Evolutionary conservation across 129 eudicot genomes (phyloP), one percentile per base, ranked within the genome.

Genomic region (Pulicaria dysenterica): DNA sequence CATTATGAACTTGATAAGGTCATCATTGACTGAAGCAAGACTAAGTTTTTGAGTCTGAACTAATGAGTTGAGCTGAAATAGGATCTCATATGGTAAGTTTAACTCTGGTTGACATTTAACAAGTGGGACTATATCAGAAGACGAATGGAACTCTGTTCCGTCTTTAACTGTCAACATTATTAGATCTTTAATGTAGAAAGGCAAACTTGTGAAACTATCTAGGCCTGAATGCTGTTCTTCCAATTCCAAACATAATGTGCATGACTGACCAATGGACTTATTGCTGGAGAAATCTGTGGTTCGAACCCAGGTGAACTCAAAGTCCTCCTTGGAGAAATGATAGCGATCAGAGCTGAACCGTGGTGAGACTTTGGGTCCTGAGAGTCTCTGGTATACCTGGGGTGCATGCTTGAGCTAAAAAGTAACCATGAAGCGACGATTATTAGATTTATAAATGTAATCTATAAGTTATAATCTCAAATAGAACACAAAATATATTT

Each of bases 31-130:
- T 0, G 97, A 72, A 66, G 86, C 74, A 72, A 94, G 93, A 72
- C 97, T 88, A 44, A 90, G 50, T 67, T 94, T 94, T 41, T 87
- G 89, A 49, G 87, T 85, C 15, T 94, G 96, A 49, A 94, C 84
- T 15, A 94, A 95, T 13, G 99, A 90, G 55, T 94, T 94, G 71
- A 94, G 86, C 83, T 94, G 99, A 75, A 85, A 94, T 53, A 94
- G 88, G 68, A 88, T 77, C 82, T 94, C 97, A 41, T 88, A 94
- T 6, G 87, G 45, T 71, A 94, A 53, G 40, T 64, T 74, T 49
- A 73, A 69, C 63, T 74, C 84, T 6, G 82, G 76, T 43, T 36
- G 78, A 40, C 75, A 58, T 11, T 66, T 82, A 59, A 88, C 78
- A 4, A 94, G 84, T 3, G 99, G 97, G 50, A 90, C 92, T 40